These are phyloP conservation scores for Heritiera fomes DNA, from an alignment of 345 rosid genomes.

Conservation along the genomic window DNA sequence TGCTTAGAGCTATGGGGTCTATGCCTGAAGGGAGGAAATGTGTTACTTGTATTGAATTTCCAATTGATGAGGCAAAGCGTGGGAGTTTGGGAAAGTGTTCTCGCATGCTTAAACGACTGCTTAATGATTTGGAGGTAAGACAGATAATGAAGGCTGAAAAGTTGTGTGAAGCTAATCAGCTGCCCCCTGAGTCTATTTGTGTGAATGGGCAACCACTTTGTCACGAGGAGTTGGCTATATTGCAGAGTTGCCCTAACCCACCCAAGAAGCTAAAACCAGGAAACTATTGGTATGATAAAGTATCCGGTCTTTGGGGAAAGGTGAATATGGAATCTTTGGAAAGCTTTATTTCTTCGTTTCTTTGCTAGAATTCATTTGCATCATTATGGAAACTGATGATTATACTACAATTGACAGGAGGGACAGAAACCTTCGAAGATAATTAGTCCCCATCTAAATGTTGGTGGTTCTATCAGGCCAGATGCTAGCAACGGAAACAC, in stretches of 20 bases:
- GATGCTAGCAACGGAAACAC: slow-evolving; percentile 97
- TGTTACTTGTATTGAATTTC: slow-evolving; percentile 80
- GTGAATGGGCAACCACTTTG: slow-evolving; percentile 83
- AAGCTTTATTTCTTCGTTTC: slow-evolving; percentile 11
- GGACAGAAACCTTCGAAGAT: slow-evolving; percentile 92
- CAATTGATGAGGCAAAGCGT: slow-evolving; percentile 78
- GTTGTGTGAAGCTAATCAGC: slow-evolving; percentile 87
- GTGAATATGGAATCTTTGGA: slow-evolving; percentile 42
- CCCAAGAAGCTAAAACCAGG: slow-evolving; percentile 96
- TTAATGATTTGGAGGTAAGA: slow-evolving; percentile 86
- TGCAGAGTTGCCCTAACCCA: slow-evolving; percentile 80
- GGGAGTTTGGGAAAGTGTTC: slow-evolving; percentile 85
- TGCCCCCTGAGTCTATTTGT: slow-evolving; percentile 81
- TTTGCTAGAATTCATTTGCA: slow-evolving; percentile 9
- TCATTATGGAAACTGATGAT: slow-evolving; percentile 26
- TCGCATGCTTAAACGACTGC: slow-evolving; percentile 86
- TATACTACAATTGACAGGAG: slow-evolving; percentile 61
- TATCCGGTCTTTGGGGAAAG: slow-evolving; percentile 99
- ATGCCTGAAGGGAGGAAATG: slow-evolving; percentile 99
- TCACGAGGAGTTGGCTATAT: slow-evolving; percentile 72
- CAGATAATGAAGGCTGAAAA: slow-evolving; percentile 95
- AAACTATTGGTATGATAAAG: slow-evolving; percentile 98
- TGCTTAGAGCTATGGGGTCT: slow-evolving; percentile 99
- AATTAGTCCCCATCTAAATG: slow-evolving; percentile 87
- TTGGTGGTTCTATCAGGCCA: slow-evolving; percentile 75